phyloP scores from a whole-genome alignment of 208 protist genomes.

The Entamoeba moshkovskii region DNA sequence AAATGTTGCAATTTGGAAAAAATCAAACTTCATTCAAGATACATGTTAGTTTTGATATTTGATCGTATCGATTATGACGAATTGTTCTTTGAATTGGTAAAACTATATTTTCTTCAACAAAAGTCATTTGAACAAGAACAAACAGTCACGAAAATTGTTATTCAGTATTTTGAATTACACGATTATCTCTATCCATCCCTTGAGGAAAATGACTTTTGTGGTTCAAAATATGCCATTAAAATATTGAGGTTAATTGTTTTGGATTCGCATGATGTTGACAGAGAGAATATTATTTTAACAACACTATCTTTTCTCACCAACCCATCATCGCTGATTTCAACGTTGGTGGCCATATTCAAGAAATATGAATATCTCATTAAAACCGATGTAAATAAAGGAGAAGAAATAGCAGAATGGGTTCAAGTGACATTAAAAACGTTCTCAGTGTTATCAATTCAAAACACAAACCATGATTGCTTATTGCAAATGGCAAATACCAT shows the following conservation, averaged over 20 bases:
- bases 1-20: background rate
- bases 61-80: background rate
- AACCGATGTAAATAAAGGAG: background rate
- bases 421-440: background rate
- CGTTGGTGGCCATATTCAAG: background rate
- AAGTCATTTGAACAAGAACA: background rate
- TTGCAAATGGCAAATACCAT: background rate
- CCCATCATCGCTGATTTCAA: background rate
- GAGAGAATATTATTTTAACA: background rate
- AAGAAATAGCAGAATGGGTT: background rate
- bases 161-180: background rate
- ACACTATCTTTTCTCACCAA: background rate
- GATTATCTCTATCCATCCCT: background rate
- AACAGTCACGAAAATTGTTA: background rate
- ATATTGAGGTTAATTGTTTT: background rate
- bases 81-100: background rate
- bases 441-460: background rate
- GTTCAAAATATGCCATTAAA: background rate
- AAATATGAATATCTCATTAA: background rate
- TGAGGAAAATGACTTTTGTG: background rate
- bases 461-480: background rate
- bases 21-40: background rate
- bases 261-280: background rate
- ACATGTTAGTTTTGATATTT: background rate
- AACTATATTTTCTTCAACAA: background rate